Evolutionary conservation across 2,329 filamentous ascomycete genomes (phyloP).

Genomic region (Ambrosiella xylebori): DNA sequence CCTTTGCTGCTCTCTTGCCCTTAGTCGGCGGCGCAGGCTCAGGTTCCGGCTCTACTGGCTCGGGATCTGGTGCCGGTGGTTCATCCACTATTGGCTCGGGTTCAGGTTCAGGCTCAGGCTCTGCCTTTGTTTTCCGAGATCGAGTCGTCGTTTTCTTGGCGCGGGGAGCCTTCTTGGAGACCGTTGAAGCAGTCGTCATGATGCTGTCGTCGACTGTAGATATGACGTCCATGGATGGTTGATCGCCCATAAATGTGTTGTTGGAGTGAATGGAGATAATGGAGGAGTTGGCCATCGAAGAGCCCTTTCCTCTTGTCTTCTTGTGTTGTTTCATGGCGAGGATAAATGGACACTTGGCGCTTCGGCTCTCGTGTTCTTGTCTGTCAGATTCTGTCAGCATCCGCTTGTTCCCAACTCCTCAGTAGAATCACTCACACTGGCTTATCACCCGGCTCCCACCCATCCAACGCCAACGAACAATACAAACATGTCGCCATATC

Average conservation of each 20-base stretch:
- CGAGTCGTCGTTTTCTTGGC: constrained; percentile 38
- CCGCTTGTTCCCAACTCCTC: background rate
- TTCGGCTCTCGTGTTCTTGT: constrained; percentile 70
- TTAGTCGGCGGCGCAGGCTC: constrained; percentile 20
- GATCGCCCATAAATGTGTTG: constrained; percentile 32
- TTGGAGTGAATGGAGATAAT: constrained; percentile 44
- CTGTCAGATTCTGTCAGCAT: constrained; percentile 24
- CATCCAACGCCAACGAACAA: constrained; percentile 75
- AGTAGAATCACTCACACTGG: constrained; percentile 45
- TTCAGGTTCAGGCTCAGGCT: constrained; percentile 27
- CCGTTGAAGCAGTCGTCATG: constrained; percentile 35
- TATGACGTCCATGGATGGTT: constrained; percentile 19
- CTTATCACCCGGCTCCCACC: constrained; percentile 87
- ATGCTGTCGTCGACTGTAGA: constrained; percentile 40
- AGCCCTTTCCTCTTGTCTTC: constrained; percentile 34
- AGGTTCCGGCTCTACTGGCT: background rate
- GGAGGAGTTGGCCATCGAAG: constrained; percentile 45
- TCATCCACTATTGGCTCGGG: background rate
- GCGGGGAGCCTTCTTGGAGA: constrained; percentile 23
- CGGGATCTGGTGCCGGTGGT: background rate
- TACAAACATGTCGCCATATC: constrained; percentile 87
- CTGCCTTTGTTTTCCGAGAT: constrained; percentile 22
- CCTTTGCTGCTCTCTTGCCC: constrained; percentile 20
- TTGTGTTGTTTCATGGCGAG: constrained; percentile 45
- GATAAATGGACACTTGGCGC: constrained; percentile 72